Base-by-base conservation (phyloP, 257 asterid species). In the Nemophila menziesii region DNA sequence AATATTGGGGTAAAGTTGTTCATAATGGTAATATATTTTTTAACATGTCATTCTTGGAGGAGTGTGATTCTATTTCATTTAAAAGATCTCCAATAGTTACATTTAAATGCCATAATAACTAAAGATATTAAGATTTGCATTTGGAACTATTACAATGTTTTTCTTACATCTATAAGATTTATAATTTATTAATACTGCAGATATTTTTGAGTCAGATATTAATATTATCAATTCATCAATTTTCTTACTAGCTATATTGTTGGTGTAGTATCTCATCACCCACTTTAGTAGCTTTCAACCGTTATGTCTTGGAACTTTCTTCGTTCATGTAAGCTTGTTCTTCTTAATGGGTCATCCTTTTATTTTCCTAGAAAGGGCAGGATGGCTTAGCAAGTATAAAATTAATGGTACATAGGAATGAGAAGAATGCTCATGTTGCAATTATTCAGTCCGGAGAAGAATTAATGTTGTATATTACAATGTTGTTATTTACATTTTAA, bases 381-480 rank as follows among this genome's bases (percentile, higher is more conserved):
- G 96, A 76, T 89, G 93, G 96, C 74, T 84, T 67, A 78, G 80
- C 85, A 78, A 89, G 69, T 89, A 78, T 76, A 89, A 89, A 69
- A 89, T 89, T 54, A n/a, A n/a, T n/a, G n/a, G n/a, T n/a, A n/a
- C n/a, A n/a, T n/a, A n/a, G n/a, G n/a, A n/a, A n/a, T n/a, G n/a
- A n/a, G n/a, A n/a, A n/a, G n/a, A n/a, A n/a, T n/a, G n/a, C n/a
- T n/a, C n/a, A n/a, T n/a, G n/a, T n/a, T n/a, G n/a, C n/a, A n/a
- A n/a, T n/a, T n/a, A n/a, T n/a, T n/a, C n/a, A n/a, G n/a, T n/a
- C n/a, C n/a, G n/a, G n/a, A n/a, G n/a, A n/a, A n/a, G n/a, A n/a
- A n/a, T n/a, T n/a, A n/a, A n/a, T n/a, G n/a, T n/a, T n/a, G n/a
- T n/a, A n/a, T n/a, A n/a, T n/a, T n/a, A n/a, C n/a, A n/a, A n/a